Percentiles rank a stretch among this genome's conserved stretches.
These are phyloP conservation scores for Trifolium subterraneum DNA, from an alignment of 306 rosid genomes.

Conservation along the genomic window DNA sequence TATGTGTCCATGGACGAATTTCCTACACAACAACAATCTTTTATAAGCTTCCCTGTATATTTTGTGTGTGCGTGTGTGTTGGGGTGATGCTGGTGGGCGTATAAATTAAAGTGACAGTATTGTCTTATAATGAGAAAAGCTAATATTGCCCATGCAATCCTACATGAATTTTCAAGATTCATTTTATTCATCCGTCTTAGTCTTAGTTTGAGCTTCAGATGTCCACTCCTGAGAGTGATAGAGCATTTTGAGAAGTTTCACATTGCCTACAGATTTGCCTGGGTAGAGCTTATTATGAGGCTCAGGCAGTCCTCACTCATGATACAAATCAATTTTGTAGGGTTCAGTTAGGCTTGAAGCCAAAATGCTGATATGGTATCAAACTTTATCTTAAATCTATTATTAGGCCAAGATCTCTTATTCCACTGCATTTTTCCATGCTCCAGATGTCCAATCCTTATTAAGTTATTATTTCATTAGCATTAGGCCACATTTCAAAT, in stretches of 20 bases:
- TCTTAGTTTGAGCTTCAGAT: neutral
- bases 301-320: neutral
- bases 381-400: too few relatives aligned
- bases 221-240: neutral
- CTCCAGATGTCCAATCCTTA: neutral
- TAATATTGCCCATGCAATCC: neutral
- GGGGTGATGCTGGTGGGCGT: neutral
- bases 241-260: neutral
- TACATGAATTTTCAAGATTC: conserved; percentile 14
- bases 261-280: neutral
- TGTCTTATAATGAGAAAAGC: conserved; percentile 21
- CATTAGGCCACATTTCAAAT: neutral
- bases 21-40: conserved; percentile 56
- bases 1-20: conserved; percentile 99
- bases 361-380: too few relatives aligned
- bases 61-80: neutral
- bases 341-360: neutral
- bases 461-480: neutral
- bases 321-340: neutral
- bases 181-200: neutral
- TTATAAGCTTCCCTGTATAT: conserved; percentile 17
- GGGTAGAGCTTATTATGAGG: neutral
- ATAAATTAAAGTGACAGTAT: neutral
- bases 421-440: neutral
- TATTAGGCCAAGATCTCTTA: too few relatives aligned